phyloP scores from a whole-genome alignment of 164 flowering plant species.

The Saururus chinensis region DNA sequence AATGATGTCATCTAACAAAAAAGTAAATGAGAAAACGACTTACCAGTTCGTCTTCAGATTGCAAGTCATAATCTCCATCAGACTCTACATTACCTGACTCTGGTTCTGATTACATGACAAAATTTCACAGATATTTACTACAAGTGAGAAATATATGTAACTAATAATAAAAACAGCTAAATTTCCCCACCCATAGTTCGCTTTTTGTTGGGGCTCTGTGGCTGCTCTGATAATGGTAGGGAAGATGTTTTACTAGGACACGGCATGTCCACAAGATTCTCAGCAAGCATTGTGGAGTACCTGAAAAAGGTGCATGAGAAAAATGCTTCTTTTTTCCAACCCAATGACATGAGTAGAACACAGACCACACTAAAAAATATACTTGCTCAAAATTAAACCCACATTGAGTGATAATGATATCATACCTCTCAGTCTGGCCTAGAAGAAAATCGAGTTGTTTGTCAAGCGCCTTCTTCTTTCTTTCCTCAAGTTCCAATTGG shows the following conservation, averaged over 20 bases:
- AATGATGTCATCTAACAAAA: no score
- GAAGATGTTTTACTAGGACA: constrained; percentile 18
- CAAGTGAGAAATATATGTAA: not conserved
- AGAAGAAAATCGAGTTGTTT: constrained; percentile 94
- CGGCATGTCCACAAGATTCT: constrained; percentile 68
- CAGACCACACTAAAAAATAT: not conserved
- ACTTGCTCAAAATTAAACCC: not conserved
- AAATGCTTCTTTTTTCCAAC: no score
- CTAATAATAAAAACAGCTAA: not conserved
- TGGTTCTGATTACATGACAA: constrained; percentile 24
- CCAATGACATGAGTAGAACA: not conserved
- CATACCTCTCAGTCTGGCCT: constrained; percentile 96
- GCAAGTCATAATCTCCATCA: constrained; percentile 58
- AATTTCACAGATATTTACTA: constrained; percentile 3
- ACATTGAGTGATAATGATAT: not conserved
- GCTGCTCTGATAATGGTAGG: constrained; percentile 18
- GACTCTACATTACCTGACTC: constrained; percentile 30
- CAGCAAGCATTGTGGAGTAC: constrained; percentile 99
- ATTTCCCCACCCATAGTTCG: constrained; percentile 1
- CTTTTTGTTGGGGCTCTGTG: constrained; percentile 16
- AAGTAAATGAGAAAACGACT: constrained; percentile 12
- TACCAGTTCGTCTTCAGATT: constrained; percentile 63
- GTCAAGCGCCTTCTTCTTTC: constrained; percentile 87
- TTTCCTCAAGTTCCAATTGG: constrained; percentile 82
- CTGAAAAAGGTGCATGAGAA: constrained; percentile 25